phyloP scores from a whole-genome alignment of 2,329 filamentous ascomycete species.

The Colletotrichum aenigma region DNA sequence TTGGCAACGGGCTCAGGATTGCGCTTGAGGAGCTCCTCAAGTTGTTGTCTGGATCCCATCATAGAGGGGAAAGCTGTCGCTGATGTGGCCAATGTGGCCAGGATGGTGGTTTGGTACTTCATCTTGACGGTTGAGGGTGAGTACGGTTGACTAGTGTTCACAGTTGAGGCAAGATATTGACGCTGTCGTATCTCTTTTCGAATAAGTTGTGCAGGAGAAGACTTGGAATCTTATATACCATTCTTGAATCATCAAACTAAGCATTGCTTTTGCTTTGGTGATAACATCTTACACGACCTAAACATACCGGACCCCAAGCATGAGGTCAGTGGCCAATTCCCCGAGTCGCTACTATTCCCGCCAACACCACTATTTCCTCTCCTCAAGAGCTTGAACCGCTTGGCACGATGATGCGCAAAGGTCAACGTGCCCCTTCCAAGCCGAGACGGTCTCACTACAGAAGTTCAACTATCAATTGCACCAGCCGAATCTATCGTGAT shows the following conservation, averaged over 20 bases:
- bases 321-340: background rate
- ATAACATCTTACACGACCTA: background rate
- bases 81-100: background rate
- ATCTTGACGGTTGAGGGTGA: background rate
- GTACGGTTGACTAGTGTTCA: background rate
- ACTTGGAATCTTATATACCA: background rate
- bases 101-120: background rate
- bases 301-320: background rate
- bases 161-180: background rate
- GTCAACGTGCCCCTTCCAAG: background rate
- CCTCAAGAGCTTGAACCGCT: background rate
- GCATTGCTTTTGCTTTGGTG: background rate
- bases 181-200: background rate
- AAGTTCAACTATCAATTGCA: background rate
- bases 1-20: background rate
- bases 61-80: slow-evolving; percentile 5
- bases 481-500: background rate
- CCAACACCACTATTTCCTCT: background rate
- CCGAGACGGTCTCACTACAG: background rate
- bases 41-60: background rate
- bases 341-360: background rate
- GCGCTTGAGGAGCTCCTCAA: background rate
- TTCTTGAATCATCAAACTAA: background rate
- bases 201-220: too few relatives aligned
- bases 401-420: background rate